Evolutionary conservation across 192 early-diverging fungal genomes (phyloP), one percentile per base, ranked within the genome.

Genomic region (Coemansia sp.): DNA sequence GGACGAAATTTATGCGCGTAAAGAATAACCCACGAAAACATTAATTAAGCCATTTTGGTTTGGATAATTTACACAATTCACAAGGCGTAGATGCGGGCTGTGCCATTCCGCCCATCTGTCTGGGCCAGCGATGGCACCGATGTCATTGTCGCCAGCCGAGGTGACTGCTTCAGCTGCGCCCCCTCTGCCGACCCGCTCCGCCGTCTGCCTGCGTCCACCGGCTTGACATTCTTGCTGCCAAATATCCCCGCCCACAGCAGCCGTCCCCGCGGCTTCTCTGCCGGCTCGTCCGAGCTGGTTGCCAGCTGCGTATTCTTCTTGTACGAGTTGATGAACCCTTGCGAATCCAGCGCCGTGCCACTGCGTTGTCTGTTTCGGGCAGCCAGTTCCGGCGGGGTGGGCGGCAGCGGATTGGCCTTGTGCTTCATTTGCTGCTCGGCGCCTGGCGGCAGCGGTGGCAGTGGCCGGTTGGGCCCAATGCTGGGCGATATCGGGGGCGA

Each of bases 251-350:
- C 45, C 73, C 73, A 69, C 18, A 50, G 14, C 2, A 48, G 57
- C 55, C 47, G 58, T 31, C 62, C 32, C 51, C 54, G 56, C 3
- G 54, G 26, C 51, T 53, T 71, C 62, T 47, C 38, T 53, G 43
- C 32, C 23, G 43, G 6, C 40, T 49, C 46, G 40, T 42, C 40
- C 32, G 14, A 16, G 23, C 12, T 43, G n/a, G 6, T 15, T 49
- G 48, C 52, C 46, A 51, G 49, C 21, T 51, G 50, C 6, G 23
- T 31, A 16, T 64, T 41, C 49, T 64, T 50, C 51, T 62, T 60
- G 51, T 76, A 65, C 15, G 72, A 76, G 18, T 57, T 57, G 14
- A 76, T 76, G 31, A 61, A 65, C 10, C 61, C 58, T 16, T 55
- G 61, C 36, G 72, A 76, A 40, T 56, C 72, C 32, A 76, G 61